A percentile compares a stretch with the other conserved stretches of the same genome.
phyloP scores from a whole-genome alignment of 2,329 filamentous ascomycete genomes.

The Metarhizium sp. region DNA sequence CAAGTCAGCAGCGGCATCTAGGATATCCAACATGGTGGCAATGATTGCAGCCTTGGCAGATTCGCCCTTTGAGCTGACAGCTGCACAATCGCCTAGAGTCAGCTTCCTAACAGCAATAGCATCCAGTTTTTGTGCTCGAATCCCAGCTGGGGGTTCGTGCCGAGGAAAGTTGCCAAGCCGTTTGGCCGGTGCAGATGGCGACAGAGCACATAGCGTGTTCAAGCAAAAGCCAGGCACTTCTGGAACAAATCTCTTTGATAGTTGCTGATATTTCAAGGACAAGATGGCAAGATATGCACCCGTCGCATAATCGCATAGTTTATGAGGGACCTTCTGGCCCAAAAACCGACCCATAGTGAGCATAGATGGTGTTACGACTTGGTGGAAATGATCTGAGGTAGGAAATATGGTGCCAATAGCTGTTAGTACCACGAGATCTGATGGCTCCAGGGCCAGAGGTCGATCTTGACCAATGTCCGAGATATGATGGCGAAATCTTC shows the following conservation, averaged over 20 bases:
- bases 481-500: constrained; percentile 68
- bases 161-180: constrained; percentile 50
- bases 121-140: constrained; percentile 39
- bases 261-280: constrained; percentile 69
- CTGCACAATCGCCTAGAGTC: constrained; percentile 47
- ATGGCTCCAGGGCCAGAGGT: constrained; percentile 44
- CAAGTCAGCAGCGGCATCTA: constrained; percentile 58
- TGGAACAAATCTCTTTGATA: constrained; percentile 81
- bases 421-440: constrained; percentile 75
- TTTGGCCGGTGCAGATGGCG: constrained; percentile 41
- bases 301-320: constrained; percentile 55
- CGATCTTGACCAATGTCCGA: constrained; percentile 39
- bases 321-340: constrained; percentile 62
- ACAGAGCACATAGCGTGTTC: constrained; percentile 61
- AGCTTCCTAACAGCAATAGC: constrained; percentile 40
- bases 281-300: constrained; percentile 76
- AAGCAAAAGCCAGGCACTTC: constrained; percentile 76
- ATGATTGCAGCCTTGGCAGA: constrained; percentile 51
- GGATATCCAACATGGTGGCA: constrained; percentile 52
- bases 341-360: constrained; percentile 78
- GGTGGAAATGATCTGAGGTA: constrained; percentile 94
- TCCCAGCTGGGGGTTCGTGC: constrained; percentile 42
- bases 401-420: constrained; percentile 81
- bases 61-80: constrained; percentile 11
- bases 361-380: constrained; percentile 83